Evolutionary conservation across 768 basidiomycete genomes (phyloP), one percentile per base, ranked within the genome.

Genomic region (Cystobasidium tubakii): DNA sequence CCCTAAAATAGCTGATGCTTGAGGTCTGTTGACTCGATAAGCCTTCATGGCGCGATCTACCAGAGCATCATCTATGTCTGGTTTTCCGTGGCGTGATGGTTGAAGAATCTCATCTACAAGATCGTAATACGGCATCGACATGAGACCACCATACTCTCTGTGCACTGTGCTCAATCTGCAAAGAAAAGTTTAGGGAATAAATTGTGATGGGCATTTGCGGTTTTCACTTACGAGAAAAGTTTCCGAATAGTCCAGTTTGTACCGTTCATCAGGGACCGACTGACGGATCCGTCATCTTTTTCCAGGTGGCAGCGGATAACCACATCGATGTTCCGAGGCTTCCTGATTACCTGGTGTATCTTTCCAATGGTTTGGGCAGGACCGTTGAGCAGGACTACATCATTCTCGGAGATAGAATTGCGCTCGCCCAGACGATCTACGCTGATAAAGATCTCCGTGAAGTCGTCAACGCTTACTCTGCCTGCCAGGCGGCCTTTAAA

Each of bases 131-230:
- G 88, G 89, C 73, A 96, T 83, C 15, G 88, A 89, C 78, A 88
- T 84, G 9, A 99, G 84, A 15, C 94, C 92, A 13, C 86, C 88
- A 80, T 92, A 99, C 82, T 99, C 96, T 55, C 96, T 88, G 77
- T 92, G 87, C 29, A 94, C 83, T 0, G 96, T 99, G 75, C 88
- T 91, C 76, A 99, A 82, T 75, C 96, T 99, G 76, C 1, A 44
- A 31, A 60, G 57, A 46, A 65, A 62, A 69, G 62, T 54, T 50
- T 36, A 21, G n/a, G n/a, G n/a, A n/a, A n/a, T n/a, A n/a, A n/a
- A n/a, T n/a, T n/a, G n/a, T n/a, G n/a, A n/a, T n/a, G n/a, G n/a
- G n/a, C n/a, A n/a, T n/a, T n/a, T n/a, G n/a, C n/a, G n/a, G n/a
- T n/a, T n/a, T 29, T 3, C 55, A 81, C 86, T 74, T 77, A 93